phyloP scores from a whole-genome alignment of 345 rosid genomes.

The Populus ilicifolia region DNA sequence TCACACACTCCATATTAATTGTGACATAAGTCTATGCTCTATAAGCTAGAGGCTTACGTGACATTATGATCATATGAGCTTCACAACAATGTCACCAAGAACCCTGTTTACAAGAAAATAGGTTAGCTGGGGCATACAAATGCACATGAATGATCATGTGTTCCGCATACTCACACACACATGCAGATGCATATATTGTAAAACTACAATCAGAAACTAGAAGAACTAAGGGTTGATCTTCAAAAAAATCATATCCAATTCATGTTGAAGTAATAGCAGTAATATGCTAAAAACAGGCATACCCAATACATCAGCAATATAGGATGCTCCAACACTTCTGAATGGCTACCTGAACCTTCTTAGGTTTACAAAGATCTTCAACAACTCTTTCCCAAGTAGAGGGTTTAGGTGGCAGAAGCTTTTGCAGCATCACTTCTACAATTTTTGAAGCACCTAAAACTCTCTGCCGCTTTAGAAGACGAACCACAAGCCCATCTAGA shows the following conservation, averaged over 20 bases:
- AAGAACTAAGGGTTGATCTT: not conserved
- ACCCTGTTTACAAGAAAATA: not conserved
- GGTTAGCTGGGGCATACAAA: not conserved
- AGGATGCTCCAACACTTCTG: conserved; percentile 61
- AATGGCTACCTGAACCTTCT: conserved; percentile 55
- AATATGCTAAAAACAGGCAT: too few species aligned
- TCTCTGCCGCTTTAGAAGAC: conserved; percentile 62
- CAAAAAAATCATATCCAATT: not conserved
- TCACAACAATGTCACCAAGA: not conserved
- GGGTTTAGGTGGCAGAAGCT: conserved; percentile 52
- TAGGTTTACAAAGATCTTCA: conserved; percentile 65
- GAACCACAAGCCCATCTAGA: conserved; percentile 71
- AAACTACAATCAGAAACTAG: not conserved
- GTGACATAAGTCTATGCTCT: not conserved
- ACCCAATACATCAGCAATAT: conserved; percentile 33
- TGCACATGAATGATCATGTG: not conserved
- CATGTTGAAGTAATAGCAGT: not conserved
- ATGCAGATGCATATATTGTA: not conserved
- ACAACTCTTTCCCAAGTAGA: conserved; percentile 68
- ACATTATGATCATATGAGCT: not conserved
- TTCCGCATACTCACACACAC: not conserved
- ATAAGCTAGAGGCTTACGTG: not conserved
- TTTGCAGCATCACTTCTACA: conserved; percentile 70
- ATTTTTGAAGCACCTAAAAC: conserved; percentile 60
- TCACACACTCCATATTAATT: not conserved